These are phyloP conservation scores for Malus hybrid DNA, from an alignment of 331 rosid genomes.

Conservation along the genomic window DNA sequence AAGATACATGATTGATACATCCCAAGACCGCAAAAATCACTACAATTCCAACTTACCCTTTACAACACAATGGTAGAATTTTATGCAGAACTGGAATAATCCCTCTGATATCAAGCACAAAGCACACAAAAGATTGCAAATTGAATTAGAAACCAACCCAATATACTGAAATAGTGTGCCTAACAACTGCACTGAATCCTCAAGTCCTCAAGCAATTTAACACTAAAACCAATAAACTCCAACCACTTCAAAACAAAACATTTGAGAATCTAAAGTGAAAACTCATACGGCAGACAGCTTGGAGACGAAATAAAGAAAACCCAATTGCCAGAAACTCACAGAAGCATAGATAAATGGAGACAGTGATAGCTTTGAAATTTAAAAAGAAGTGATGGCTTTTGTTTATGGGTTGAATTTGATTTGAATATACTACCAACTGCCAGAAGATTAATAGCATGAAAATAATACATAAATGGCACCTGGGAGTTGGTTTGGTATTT, in stretches of 20 bases:
- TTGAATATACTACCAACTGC: not conserved
- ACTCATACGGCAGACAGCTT: slow-evolving; percentile 6
- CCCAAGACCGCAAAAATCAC: slow-evolving; percentile 15
- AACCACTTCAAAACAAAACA: not conserved
- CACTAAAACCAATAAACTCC: not conserved
- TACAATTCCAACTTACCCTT: slow-evolving; percentile 20
- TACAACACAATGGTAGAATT: slow-evolving; percentile 13
- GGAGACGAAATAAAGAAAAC: slow-evolving; percentile 5
- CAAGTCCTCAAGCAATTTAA: not conserved
- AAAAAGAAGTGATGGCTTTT: not conserved
- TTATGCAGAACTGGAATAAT: slow-evolving; percentile 1
- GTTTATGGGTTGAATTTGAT: not conserved
- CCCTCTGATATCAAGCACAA: slow-evolving; percentile 24
- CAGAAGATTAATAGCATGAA: not conserved
- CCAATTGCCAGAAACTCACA: slow-evolving; percentile 10
- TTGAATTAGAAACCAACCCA: slow-evolving; percentile 7
- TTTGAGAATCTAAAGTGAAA: not conserved
- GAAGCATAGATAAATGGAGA: not conserved
- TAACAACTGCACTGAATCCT: not conserved
- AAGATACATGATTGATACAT: slow-evolving; percentile 30
- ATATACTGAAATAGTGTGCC: not conserved
- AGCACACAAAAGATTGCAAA: not conserved
- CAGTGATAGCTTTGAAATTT: not conserved
- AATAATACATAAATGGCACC: not conserved
- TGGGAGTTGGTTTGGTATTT: not conserved